A percentile compares a stretch with the other conserved stretches of the same genome.
phyloP scores from a whole-genome alignment of 2,329 filamentous ascomycete species.

The Akanthomyces muscarius region DNA sequence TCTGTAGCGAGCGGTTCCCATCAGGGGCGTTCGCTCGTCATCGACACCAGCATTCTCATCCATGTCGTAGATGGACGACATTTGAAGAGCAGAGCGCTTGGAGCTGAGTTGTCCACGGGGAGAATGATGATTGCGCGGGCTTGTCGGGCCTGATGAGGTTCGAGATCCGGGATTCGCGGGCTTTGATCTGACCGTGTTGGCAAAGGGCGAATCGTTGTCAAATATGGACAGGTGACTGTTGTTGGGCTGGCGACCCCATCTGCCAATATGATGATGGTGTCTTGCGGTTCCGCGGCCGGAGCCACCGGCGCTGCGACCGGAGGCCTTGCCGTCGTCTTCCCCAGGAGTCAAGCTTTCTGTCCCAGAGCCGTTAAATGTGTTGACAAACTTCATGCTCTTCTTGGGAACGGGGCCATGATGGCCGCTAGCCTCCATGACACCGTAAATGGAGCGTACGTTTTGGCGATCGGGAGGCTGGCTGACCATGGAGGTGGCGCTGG shows the following conservation, averaged over 20 bases:
- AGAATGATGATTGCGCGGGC: slow-evolving; percentile 55
- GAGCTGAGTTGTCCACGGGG: slow-evolving; percentile 30
- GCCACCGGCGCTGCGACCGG: slow-evolving; percentile 56
- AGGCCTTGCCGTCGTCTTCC: slow-evolving; percentile 64
- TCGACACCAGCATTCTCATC: slow-evolving; percentile 77
- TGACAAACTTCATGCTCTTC: slow-evolving; percentile 95
- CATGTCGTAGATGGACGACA: slow-evolving; percentile 67
- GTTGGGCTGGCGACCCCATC: slow-evolving; percentile 66
- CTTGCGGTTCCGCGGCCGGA: slow-evolving; percentile 63
- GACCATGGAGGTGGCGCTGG: slow-evolving; percentile 81
- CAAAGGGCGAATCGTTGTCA: slow-evolving; percentile 74
- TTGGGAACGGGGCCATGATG: slow-evolving; percentile 48
- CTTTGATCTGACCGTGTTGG: slow-evolving; percentile 61
- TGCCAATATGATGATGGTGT: slow-evolving; percentile 70
- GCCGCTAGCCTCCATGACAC: slow-evolving; percentile 55
- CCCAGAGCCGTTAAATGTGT: slow-evolving; percentile 63
- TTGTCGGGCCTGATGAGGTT: slow-evolving; percentile 65
- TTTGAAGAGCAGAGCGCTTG: slow-evolving; percentile 54
- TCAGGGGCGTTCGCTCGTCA: slow-evolving; percentile 82
- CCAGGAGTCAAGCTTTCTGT: slow-evolving; percentile 49
- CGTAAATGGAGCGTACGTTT: slow-evolving; percentile 61
- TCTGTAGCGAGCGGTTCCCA: slow-evolving; percentile 57
- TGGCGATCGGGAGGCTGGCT: slow-evolving; percentile 62
- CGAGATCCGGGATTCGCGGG: slow-evolving; percentile 53
- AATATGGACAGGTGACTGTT: slow-evolving; percentile 69